These are phyloP conservation scores for Coprinopsis cinerea DNA, from an alignment of 768 basidiomycete genomes.

Conservation along the genomic window DNA sequence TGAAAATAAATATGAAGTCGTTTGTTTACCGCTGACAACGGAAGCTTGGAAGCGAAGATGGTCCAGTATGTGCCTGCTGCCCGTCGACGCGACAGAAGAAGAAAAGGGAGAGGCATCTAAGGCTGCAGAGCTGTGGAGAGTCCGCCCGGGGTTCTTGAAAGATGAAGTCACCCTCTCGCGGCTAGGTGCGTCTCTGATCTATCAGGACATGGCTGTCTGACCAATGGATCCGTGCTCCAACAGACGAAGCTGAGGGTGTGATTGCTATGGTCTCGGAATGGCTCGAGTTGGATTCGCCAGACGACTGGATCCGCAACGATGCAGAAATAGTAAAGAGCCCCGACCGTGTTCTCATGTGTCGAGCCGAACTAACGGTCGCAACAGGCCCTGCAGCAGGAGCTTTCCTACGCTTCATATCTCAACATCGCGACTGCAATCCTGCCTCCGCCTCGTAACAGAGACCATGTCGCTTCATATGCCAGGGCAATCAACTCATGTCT, in stretches of 20 bases:
- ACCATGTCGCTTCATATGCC: constrained; percentile 86
- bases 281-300: constrained; percentile 89
- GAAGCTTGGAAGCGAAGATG: constrained; percentile 82
- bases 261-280: constrained; percentile 85
- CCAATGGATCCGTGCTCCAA: background rate
- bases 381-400: constrained; percentile 89
- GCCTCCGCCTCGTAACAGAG: constrained; percentile 81
- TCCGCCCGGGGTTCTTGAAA: constrained; percentile 66
- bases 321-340: constrained; percentile 76
- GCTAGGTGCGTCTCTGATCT: constrained; percentile 53
- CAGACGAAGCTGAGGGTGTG: constrained; percentile 71
- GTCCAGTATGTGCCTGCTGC: constrained; percentile 80
- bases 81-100: constrained; percentile 24
- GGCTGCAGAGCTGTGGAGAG: constrained; percentile 83
- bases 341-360: constrained; percentile 8
- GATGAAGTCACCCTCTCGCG: constrained; percentile 89
- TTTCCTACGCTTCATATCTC: constrained; percentile 89
- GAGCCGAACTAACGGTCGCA: background rate
- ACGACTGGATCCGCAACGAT: constrained; percentile 94
- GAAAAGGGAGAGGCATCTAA: constrained; percentile 44
- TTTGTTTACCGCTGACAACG: constrained; percentile 88
- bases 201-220: constrained; percentile 1
- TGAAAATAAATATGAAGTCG: constrained; percentile 63
- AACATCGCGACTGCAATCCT: constrained; percentile 81
- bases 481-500: constrained; percentile 82